Conservation (phyloP, 1,284 basidiomycete species). For the Puccinia coronata region DNA sequence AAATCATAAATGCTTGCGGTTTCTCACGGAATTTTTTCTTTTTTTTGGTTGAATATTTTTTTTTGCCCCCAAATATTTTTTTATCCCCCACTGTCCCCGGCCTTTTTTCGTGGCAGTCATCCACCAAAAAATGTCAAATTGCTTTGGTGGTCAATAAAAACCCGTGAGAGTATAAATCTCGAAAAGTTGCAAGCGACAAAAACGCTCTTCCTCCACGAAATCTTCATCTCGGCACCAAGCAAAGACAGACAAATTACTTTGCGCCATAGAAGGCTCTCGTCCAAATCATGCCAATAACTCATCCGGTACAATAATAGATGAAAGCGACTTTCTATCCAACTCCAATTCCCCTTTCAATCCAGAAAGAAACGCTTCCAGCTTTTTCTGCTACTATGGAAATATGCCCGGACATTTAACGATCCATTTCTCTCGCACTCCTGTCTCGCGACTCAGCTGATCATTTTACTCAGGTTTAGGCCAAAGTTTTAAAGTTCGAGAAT, state of each 20-base stretch:
- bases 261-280: not conserved
- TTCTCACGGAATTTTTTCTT: too few species aligned
- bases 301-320: not conserved
- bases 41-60: too few species aligned
- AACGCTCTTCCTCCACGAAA: constrained; percentile 7
- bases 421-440: not conserved
- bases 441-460: not conserved
- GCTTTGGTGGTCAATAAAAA: too few species aligned
- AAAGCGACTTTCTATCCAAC: not conserved
- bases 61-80: too few species aligned
- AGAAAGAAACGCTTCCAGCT: constrained; percentile 16
- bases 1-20: too few species aligned
- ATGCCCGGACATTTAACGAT: constrained; percentile 42
- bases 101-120: too few species aligned
- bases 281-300: not conserved
- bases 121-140: too few species aligned
- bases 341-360: constrained; percentile 9
- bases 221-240: not conserved
- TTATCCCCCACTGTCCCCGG: too few species aligned
- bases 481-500: not conserved
- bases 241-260: constrained; percentile 14
- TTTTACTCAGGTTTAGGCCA: constrained; percentile 19
- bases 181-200: not conserved
- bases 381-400: constrained; percentile 36
- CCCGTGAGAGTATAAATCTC: too few species aligned